Conservation (phyloP, 169 alveolate genomes). For the Cystoisospora suis region DNA sequence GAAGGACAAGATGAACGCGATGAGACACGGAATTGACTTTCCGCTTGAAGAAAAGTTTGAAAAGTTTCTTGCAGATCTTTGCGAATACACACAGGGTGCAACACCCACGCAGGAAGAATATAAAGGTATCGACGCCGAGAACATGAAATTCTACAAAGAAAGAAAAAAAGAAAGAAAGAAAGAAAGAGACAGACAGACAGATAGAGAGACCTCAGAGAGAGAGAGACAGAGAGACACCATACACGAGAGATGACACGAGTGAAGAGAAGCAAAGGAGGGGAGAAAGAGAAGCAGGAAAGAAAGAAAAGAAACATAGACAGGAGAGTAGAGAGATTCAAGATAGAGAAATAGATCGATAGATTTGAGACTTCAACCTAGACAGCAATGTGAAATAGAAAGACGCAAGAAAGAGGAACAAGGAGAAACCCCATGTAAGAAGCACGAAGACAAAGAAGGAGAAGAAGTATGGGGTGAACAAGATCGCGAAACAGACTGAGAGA, state of each 20-base stretch:
- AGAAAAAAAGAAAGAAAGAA: neutral
- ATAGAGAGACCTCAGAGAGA: neutral
- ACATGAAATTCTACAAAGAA: constrained; percentile 19
- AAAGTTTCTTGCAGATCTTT: neutral
- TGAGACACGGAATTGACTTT: too few species aligned
- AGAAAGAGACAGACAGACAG: neutral
- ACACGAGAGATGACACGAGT: neutral
- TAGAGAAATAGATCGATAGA: too few species aligned
- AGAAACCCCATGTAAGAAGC: too few species aligned
- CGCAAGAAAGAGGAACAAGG: too few species aligned
- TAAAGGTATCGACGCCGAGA: constrained; percentile 51
- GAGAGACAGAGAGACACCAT: neutral
- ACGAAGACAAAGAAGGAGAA: neutral
- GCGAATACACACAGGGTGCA: constrained; percentile 35
- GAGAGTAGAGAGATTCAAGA: too few species aligned
- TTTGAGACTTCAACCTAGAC: too few species aligned
- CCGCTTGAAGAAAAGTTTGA: too few species aligned
- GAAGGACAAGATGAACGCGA: too few species aligned
- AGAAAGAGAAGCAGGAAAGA: neutral
- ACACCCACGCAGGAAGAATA: constrained; percentile 23
- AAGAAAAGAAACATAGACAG: neutral
- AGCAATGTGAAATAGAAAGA: too few species aligned
- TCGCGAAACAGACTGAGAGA: neutral
- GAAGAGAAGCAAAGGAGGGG: neutral
- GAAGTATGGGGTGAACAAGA: neutral